Evolutionary conservation across 352 stramenopile species (phyloP).

Genomic region (Pythium scleroteichum): DNA sequence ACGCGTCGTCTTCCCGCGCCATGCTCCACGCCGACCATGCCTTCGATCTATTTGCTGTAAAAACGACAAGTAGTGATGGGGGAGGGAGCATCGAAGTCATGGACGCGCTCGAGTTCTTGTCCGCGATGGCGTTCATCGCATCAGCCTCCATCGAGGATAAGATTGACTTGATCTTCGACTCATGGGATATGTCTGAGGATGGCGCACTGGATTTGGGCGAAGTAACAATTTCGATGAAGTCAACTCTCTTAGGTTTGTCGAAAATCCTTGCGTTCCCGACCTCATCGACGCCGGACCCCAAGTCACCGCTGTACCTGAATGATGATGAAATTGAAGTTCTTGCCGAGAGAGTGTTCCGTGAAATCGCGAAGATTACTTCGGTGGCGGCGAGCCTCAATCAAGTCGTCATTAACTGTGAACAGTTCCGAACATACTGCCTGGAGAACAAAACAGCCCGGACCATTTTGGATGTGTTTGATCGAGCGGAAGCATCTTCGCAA

Average conservation of each 20-base stretch:
- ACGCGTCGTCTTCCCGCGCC: constrained; percentile 41
- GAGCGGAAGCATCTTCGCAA: constrained; percentile 30
- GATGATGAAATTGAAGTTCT: constrained; percentile 71
- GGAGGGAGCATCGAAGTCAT: constrained; percentile 31
- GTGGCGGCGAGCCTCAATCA: constrained; percentile 29
- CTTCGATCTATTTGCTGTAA: constrained; percentile 59
- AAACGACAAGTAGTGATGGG: not conserved
- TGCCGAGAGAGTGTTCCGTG: constrained; percentile 62
- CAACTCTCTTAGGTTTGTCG: constrained; percentile 62
- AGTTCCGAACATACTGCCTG: constrained; percentile 76
- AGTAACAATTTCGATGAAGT: constrained; percentile 88
- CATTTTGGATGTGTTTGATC: constrained; percentile 71
- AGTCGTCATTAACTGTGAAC: constrained; percentile 65
- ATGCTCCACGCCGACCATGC: constrained; percentile 48
- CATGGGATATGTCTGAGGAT: constrained; percentile 87
- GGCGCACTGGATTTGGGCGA: constrained; percentile 77
- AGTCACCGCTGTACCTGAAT: constrained; percentile 32
- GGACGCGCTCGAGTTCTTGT: constrained; percentile 82
- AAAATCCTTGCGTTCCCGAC: constrained; percentile 54
- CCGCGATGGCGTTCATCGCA: constrained; percentile 68
- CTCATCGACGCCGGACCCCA: not conserved
- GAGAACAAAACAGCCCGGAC: constrained; percentile 57
- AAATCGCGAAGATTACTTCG: constrained; percentile 48
- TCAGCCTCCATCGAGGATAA: constrained; percentile 68
- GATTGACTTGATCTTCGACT: constrained; percentile 83